Conservation (phyloP, 257 asterid species). For the Gynochthodes officinalis region DNA sequence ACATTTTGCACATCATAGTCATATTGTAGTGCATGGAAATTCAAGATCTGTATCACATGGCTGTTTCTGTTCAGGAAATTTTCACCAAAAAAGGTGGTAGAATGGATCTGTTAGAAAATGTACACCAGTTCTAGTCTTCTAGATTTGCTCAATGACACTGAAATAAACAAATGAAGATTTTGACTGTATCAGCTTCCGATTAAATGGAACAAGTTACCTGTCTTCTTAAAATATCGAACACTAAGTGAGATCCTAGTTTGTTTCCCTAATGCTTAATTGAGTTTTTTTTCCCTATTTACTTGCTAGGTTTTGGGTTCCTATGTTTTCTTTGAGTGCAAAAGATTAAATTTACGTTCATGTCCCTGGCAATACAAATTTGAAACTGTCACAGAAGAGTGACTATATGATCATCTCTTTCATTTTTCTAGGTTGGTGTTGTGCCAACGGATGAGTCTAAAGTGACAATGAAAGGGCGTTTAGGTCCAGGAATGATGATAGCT, state of each 20-base stretch:
- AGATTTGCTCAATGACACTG: background rate
- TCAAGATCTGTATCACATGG: background rate
- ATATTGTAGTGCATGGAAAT: background rate
- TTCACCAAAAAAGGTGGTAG: background rate
- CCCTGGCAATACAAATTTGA: no score
- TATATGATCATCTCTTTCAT: conserved; percentile 20
- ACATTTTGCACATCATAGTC: background rate
- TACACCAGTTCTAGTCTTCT: background rate
- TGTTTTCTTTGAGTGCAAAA: background rate
- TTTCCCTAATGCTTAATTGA: background rate
- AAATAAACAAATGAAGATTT: background rate
- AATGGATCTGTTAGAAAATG: background rate
- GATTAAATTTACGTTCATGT: background rate
- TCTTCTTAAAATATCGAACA: background rate
- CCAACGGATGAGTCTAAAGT: conserved; percentile 93
- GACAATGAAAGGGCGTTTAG: conserved; percentile 93
- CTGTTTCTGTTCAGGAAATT: background rate
- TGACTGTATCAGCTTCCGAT: background rate
- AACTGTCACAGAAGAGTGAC: background rate
- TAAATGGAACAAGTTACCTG: background rate
- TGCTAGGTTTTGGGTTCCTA: background rate
- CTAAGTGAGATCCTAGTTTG: background rate
- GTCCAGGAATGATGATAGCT: conserved; percentile 99
- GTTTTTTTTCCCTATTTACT: background rate
- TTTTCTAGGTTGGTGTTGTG: conserved; percentile 83